Evolutionary conservation across 768 basidiomycete genomes (phyloP), one percentile per base, ranked within the genome.

Genomic region (Sarcomyxa edulis): DNA sequence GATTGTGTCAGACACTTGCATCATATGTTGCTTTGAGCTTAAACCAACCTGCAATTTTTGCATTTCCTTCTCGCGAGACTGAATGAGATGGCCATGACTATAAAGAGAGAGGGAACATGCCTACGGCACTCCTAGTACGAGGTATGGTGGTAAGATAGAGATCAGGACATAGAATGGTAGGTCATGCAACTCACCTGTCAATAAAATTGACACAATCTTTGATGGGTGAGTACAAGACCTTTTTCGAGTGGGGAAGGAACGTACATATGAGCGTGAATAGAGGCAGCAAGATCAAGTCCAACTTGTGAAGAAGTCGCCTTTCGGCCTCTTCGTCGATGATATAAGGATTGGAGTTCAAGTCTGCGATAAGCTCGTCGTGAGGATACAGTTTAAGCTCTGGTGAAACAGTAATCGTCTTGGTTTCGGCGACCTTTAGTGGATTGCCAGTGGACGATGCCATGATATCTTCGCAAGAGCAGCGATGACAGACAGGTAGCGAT

Each of bases 201-300:
- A 65, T 60, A 44, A 65, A 66, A 40, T 65, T 69, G 23, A 54
- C 57, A 31, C 55, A 59, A 43, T 62, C 65, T 65, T 39, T 14
- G 30, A 8, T 10, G 10, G 22, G 21, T 37, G 29, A 6, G 9
- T 7, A 10, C 47, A 16, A 46, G 31, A n/a, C 9, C n/a, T 12
- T 8, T 10, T 19, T 10, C 19, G 15, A 27, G 27, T 29, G 14
- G n/a, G 29, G 23, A 20, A 16, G 23, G 14, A 15, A 44, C 66
- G 49, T 44, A 66, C 66, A 66, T 9, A 69, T 59, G 19, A 66
- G 41, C 15, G 62, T 64, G 44, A 66, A 65, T 26, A 68, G 42
- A 6, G 67, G 67, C 16, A 69, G 32, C 12, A 69, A 37, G 10
- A 48, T 45, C 37, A 49, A 46, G 41, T 66, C 66, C 23, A 65